Evolutionary conservation across 768 basidiomycete genomes (phyloP), one percentile per base, ranked within the genome.

Genomic region (Boletus edulis): DNA sequence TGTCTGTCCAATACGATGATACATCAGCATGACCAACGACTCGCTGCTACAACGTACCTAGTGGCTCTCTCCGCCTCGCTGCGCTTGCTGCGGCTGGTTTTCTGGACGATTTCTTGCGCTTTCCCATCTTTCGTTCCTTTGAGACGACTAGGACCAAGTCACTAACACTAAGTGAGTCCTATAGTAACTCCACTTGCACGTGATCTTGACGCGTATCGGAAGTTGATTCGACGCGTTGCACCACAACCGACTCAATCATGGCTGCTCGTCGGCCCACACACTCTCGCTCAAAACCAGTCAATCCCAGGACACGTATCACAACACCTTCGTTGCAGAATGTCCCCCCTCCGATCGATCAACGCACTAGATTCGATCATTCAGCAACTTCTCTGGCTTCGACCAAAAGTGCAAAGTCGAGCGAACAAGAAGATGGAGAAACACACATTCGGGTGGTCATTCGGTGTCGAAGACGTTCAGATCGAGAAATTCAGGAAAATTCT

Each of bases 391-490:
- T 66, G n/a, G 47, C 58, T 35, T 58, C 62, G 27, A 39, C 60
- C 40, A 70, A 67, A 46, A 40, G 54, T 31, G 45, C 66, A 20
- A 77, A 77, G 37, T 52, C 65, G 14, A 41, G 31, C 52, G 56
- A 55, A 22, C 63, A 61, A 6, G 73, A 70, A n/a, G 83, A 81
- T 24, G 65, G 76, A 4, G 93, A 90, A 67, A 85, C 84, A 9
- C 92, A 97, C 65, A 98, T 99, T 13, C 89, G 93, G 70, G 96
- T 99, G 17, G 91, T 94, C 11, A 83, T 98, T 44, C 84, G 96
- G 17, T 96, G 91, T 69, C 80, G 96, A 66, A 84, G 84, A 34
- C 86, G 94, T 27, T 94, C 92, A 2, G 83, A 90, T 51, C 84
- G 86, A 54, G 95, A 98, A 71, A 80, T 94, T 4, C 78, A 86